Evolutionary conservation across 2,329 filamentous ascomycete species (phyloP).

Genomic region (Chrysoporthe deuterocubensis): DNA sequence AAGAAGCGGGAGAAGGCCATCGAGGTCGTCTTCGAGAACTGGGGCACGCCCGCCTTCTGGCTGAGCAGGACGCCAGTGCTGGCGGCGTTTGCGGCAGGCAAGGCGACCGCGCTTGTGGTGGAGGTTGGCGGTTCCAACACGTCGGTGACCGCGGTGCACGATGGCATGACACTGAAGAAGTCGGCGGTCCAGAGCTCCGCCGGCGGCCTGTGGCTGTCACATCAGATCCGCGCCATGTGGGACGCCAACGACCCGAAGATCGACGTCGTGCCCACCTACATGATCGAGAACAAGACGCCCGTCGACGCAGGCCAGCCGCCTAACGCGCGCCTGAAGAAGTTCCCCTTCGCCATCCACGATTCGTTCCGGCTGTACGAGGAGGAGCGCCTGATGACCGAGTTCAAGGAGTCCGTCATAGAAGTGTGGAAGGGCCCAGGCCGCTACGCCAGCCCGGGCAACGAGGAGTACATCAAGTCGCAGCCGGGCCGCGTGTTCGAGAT

Average conservation of each 20-base stretch:
- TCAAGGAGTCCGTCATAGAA: conserved; percentile 97
- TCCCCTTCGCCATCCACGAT: conserved; percentile 61
- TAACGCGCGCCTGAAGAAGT: conserved; percentile 75
- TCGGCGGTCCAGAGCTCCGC: conserved; percentile 84
- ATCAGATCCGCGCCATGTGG: conserved; percentile 84
- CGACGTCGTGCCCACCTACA: conserved; percentile 80
- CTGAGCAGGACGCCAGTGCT: conserved; percentile 87
- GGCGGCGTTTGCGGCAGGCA: conserved; percentile 89
- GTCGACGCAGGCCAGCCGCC: conserved; percentile 85
- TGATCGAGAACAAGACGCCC: conserved; percentile 83
- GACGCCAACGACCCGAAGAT: conserved; percentile 70
- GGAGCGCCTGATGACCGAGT: conserved; percentile 90
- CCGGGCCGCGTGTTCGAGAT: conserved; percentile 93
- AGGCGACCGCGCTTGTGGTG: conserved; percentile 88
- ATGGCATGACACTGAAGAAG: conserved; percentile 92
- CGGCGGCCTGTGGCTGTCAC: conserved; percentile 87
- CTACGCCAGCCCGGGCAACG: conserved; percentile 67
- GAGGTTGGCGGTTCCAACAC: conserved; percentile 90
- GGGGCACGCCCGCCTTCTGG: conserved; percentile 95
- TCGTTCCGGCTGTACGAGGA: conserved; percentile 86
- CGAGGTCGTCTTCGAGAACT: conserved; percentile 96
- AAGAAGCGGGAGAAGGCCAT: conserved; percentile 93
- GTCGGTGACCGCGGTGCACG: conserved; percentile 88
- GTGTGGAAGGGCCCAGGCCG: conserved; percentile 83
- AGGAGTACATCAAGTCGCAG: conserved; percentile 73